phyloP scores from a whole-genome alignment of 495 filamentous ascomycete species.

The Mycothermus thermophilus region DNA sequence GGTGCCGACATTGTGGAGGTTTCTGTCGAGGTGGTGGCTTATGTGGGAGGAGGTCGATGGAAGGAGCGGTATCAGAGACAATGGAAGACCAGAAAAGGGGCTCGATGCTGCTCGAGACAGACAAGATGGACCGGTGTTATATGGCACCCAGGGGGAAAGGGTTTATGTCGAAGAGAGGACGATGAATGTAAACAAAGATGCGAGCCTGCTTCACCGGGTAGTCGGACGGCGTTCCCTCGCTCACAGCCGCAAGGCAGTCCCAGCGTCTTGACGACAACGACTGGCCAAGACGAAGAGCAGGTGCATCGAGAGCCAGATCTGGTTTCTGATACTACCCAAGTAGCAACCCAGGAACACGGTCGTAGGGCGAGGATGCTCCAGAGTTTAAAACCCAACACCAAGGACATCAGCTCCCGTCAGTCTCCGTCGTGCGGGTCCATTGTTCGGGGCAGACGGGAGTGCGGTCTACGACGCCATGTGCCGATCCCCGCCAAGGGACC shows the following conservation, averaged over 20 bases:
- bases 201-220: not conserved
- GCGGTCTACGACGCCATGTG: too few species aligned
- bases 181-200: not conserved
- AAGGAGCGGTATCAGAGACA: not conserved
- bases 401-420: not conserved
- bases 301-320: slow-evolving; percentile 4
- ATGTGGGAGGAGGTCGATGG: not conserved
- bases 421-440: not conserved
- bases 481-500: slow-evolving; percentile 11
- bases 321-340: slow-evolving; percentile 7
- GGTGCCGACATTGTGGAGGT: too few species aligned
- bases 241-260: slow-evolving; percentile 16
- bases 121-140: too few species aligned
- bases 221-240: slow-evolving; percentile 8
- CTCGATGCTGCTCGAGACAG: too few species aligned
- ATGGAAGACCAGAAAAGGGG: too few species aligned
- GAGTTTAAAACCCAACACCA: slow-evolving; percentile 11
- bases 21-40: slow-evolving; percentile 8
- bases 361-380: not conserved
- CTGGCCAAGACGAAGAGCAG: slow-evolving; percentile 8
- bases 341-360: slow-evolving; percentile 2
- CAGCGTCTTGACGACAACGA: slow-evolving; percentile 8
- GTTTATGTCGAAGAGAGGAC: too few species aligned
- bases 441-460: not conserved
- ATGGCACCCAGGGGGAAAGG: too few species aligned